Base-by-base conservation (phyloP, 495 filamentous ascomycete genomes). In the Daldinia grandis region DNA sequence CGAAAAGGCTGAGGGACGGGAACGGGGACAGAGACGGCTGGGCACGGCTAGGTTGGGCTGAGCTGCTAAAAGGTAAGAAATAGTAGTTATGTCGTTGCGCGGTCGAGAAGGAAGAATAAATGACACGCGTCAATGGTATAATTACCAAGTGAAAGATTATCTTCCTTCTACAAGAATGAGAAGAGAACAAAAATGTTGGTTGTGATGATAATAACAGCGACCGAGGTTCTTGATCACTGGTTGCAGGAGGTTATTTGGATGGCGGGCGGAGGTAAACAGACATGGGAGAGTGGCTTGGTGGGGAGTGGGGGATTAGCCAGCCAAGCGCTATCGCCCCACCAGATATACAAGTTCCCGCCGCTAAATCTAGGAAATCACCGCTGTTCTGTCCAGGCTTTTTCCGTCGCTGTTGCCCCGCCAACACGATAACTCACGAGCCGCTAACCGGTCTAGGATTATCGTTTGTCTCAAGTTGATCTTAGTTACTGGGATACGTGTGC, bases 221-320 rank as follows among this genome's bases (percentile, higher is more conserved):
- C 30, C 30, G 56, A 27, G 44, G 40, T 25, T 35, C 24, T 47
- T 19, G 58, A 42, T 58, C 51, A 38, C 44, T 60, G 69, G 69
- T 68, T 59, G 59, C 49, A 57, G 59, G 55, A 68, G 64, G 69
- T 64, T 72, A 72, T 72, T 68, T 72, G 69, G 64, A 59, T 55
- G 60, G 33, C 40, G 44, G 56, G 25, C 15, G 51, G 64, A 67
- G 64, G 69, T 72, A 72, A 72, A 72, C 69, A 72, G 69, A 72
- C 69, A 64, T 64, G 69, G 60, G 60, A 31, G 8, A 21, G 28
- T 56, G 50, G 50, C 25, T 53, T 27, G 58, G 69, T 67, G 64
- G 64, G 58, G 49, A 65, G 69, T 61, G 69, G 54, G 64, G 56
- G 55, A 64, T 42, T 51, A 53, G 27, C 35, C 53, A 65, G 56